Evolutionary conservation across 352 stramenopile genomes (phyloP).

Genomic region (Phytophthora macrochlamydospora): DNA sequence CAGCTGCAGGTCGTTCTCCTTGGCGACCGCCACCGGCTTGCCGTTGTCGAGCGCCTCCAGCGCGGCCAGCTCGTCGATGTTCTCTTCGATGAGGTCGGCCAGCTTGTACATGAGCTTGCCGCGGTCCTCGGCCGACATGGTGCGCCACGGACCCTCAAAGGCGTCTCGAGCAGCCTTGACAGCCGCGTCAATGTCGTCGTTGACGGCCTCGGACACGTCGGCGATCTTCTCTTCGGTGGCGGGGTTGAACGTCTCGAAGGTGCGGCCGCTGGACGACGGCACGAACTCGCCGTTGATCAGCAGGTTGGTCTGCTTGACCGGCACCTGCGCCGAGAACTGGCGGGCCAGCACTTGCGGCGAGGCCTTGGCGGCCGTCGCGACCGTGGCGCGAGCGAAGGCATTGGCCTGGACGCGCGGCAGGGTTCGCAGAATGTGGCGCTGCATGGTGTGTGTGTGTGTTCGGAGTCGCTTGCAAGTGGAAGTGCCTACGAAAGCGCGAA

Average conservation of each 20-base stretch:
- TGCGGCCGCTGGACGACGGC: constrained; percentile 54
- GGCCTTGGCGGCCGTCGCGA: constrained; percentile 18
- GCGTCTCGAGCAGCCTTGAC: constrained; percentile 63
- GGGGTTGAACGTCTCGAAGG: constrained; percentile 76
- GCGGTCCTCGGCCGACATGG: constrained; percentile 39
- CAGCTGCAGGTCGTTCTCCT: constrained; percentile 80
- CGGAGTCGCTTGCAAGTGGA: constrained; percentile 8
- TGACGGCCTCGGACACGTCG: constrained; percentile 54
- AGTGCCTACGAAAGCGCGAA: constrained; percentile 17
- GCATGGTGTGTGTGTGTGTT: constrained; percentile 27
- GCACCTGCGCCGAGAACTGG: constrained; percentile 36
- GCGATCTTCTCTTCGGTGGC: constrained; percentile 74
- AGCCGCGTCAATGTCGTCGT: constrained; percentile 66
- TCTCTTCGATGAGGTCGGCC: constrained; percentile 55
- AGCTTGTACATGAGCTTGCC: constrained; percentile 53
- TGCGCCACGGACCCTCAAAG: constrained; percentile 67
- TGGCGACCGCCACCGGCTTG: constrained; percentile 91
- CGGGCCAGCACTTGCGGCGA: constrained; percentile 17
- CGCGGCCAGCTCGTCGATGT: constrained; percentile 61
- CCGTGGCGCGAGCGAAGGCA: constrained; percentile 10
- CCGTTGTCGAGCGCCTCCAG: constrained; percentile 95
- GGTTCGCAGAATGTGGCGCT: constrained; percentile 42
- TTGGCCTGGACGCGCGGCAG: constrained; percentile 23
- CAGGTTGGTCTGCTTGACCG: constrained; percentile 64
- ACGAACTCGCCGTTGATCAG: constrained; percentile 88